A percentile compares a stretch with the other conserved stretches of the same genome.
phyloP scores from a whole-genome alignment of 225 moss, liverwort and hornwort species.

The Polytrichum formosum region DNA sequence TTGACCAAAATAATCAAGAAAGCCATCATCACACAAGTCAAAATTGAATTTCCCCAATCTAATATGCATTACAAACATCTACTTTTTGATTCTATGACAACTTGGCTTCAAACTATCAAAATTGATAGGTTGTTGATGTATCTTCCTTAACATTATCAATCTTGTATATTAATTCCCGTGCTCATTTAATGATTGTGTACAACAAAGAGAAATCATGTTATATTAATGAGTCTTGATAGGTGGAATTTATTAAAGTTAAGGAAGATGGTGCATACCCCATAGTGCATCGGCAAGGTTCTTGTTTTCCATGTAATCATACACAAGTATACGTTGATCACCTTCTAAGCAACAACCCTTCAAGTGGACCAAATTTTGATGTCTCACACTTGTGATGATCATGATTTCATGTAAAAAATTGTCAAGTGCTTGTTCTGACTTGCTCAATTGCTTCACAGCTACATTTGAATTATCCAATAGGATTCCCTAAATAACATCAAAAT shows the following conservation, averaged over 20 bases:
- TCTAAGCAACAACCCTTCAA: slow-evolving; percentile 52
- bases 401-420: slow-evolving; percentile 58
- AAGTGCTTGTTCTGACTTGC: slow-evolving; percentile 42
- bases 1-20: too few relatives aligned
- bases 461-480: slow-evolving; percentile 36
- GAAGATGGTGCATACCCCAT: slow-evolving; percentile 44
- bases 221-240: too few relatives aligned
- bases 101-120: too few relatives aligned
- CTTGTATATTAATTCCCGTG: too few relatives aligned
- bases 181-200: too few relatives aligned
- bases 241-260: background rate
- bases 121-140: too few relatives aligned
- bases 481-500: slow-evolving; percentile 23
- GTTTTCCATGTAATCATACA: slow-evolving; percentile 47
- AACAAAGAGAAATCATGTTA: too few relatives aligned
- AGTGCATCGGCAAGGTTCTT: slow-evolving; percentile 59
- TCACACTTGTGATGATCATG: slow-evolving; percentile 58
- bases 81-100: too few relatives aligned
- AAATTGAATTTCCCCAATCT: too few relatives aligned
- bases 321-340: slow-evolving; percentile 53
- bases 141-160: too few relatives aligned
- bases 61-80: too few relatives aligned
- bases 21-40: too few relatives aligned
- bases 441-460: slow-evolving; percentile 59
- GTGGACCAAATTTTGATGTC: slow-evolving; percentile 50